Conservation (phyloP, 225 moss, liverwort and hornwort species). For the Asterella californica region DNA sequence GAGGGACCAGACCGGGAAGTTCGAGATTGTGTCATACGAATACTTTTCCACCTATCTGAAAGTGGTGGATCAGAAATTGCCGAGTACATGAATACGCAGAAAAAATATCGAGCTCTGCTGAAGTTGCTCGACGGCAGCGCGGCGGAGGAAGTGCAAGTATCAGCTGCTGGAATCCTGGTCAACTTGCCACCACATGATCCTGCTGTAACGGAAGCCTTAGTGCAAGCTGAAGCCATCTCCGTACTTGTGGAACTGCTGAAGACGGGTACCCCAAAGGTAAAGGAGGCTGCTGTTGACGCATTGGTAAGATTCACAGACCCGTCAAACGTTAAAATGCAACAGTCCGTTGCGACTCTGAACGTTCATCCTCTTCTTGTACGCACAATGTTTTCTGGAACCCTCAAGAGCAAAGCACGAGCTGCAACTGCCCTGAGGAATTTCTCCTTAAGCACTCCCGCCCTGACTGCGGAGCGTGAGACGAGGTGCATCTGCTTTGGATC, state of each 20-base stretch:
- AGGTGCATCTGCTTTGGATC: slow-evolving; percentile 25
- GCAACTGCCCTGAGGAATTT: slow-evolving; percentile 41
- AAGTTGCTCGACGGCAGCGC: slow-evolving; percentile 24
- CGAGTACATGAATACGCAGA: slow-evolving; percentile 18
- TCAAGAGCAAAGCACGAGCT: slow-evolving; percentile 31
- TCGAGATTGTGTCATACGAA: slow-evolving; percentile 29
- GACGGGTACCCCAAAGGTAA: slow-evolving; percentile 20
- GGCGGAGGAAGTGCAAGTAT: slow-evolving; percentile 29
- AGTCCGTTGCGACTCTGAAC: slow-evolving; percentile 36
- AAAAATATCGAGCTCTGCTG: slow-evolving; percentile 19
- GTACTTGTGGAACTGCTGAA: slow-evolving; percentile 27
- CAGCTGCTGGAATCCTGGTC: slow-evolving; percentile 41
- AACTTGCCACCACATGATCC: slow-evolving; percentile 31
- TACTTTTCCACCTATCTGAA: slow-evolving; percentile 34
- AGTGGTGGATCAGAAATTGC: slow-evolving; percentile 35
- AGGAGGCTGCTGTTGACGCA: slow-evolving; percentile 44
- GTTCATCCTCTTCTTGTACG: slow-evolving; percentile 34
- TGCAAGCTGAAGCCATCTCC: slow-evolving; percentile 26
- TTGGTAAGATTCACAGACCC: slow-evolving; percentile 37
- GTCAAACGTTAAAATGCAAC: slow-evolving; percentile 31
- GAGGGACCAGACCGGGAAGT: slow-evolving; percentile 21
- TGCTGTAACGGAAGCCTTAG: slow-evolving; percentile 26
- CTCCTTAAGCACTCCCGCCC: slow-evolving; percentile 31
- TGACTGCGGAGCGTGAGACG: slow-evolving; percentile 20
- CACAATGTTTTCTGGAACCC: slow-evolving; percentile 25